phyloP scores from a whole-genome alignment of 2,329 filamentous ascomycete genomes.

The Botryotinia calthae region DNA sequence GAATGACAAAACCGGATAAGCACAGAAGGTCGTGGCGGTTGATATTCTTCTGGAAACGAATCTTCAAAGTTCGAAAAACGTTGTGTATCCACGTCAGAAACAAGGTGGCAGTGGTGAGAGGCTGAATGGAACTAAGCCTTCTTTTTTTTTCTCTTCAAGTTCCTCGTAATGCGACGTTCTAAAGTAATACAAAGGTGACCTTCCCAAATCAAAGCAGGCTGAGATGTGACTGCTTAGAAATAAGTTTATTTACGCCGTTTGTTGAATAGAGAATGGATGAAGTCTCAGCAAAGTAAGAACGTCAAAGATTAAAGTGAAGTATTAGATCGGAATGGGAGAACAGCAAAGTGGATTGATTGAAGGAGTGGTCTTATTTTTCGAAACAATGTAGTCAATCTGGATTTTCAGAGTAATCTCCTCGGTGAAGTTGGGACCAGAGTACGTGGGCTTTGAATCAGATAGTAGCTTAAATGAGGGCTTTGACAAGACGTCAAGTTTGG shows the following conservation, averaged over 20 bases:
- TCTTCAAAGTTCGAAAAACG: constrained; percentile 30
- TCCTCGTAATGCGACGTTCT: constrained; percentile 5
- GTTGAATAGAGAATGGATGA: constrained; percentile 1
- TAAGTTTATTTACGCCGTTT: neutral
- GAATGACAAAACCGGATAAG: constrained; percentile 30
- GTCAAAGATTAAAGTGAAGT: constrained; percentile 3
- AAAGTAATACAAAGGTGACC: constrained; percentile 9
- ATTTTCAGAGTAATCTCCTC: neutral
- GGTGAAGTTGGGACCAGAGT: neutral
- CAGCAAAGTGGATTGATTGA: neutral
- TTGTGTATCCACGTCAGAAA: constrained; percentile 28
- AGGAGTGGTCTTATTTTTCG: neutral
- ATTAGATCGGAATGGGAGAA: neutral
- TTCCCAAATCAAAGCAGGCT: constrained; percentile 12
- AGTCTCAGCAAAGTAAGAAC: constrained; percentile 7
- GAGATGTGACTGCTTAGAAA: neutral
- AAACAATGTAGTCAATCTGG: neutral
- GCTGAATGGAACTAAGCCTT: constrained; percentile 11
- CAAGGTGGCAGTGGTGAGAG: constrained; percentile 26
- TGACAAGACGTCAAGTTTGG: constrained; percentile 10
- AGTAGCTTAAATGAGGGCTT: constrained; percentile 4
- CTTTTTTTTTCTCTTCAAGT: neutral
- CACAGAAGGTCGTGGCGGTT: constrained; percentile 32
- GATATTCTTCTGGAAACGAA: constrained; percentile 36
- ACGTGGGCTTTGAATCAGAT: neutral